Evolutionary conservation across 495 filamentous ascomycete species (phyloP).

Genomic region (Penicillium bovifimosum): DNA sequence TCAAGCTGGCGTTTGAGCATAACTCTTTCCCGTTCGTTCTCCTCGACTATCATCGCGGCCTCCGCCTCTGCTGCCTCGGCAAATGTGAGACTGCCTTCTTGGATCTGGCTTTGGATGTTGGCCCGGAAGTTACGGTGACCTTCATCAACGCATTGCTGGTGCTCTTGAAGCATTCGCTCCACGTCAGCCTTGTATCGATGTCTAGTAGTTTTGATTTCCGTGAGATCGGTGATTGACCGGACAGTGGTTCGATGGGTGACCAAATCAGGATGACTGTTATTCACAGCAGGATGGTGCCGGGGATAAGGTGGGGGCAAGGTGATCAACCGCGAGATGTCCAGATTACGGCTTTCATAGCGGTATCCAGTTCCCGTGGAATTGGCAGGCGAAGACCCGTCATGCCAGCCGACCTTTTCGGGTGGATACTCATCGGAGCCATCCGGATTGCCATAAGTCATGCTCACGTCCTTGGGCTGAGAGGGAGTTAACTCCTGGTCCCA

Average conservation of each 20-base stretch:
- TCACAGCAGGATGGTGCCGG: constrained; percentile 87
- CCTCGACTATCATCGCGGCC: constrained; percentile 56
- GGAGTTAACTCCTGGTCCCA: constrained; percentile 42
- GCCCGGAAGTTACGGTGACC: constrained; percentile 46
- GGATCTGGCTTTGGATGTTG: constrained; percentile 69
- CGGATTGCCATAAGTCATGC: constrained; percentile 22
- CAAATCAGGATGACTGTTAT: constrained; percentile 89
- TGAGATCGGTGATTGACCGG: constrained; percentile 68
- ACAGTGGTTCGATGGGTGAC: constrained; percentile 69
- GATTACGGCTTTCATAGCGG: constrained; percentile 39
- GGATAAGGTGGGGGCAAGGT: constrained; percentile 93
- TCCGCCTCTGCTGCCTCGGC: constrained; percentile 77
- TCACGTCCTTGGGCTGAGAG: constrained; percentile 24
- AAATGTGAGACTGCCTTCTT: constrained; percentile 69
- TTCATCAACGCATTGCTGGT: constrained; percentile 40
- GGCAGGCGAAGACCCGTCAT: constrained; percentile 48
- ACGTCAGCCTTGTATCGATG: constrained; percentile 47
- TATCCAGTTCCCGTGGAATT: constrained; percentile 15
- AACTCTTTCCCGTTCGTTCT: constrained; percentile 55
- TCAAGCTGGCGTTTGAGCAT: constrained; percentile 69
- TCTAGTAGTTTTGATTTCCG: constrained; percentile 64
- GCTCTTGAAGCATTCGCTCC: constrained; percentile 32
- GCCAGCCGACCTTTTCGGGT: constrained; percentile 77
- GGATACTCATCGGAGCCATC: constrained; percentile 68
- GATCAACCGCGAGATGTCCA: constrained; percentile 88